These are phyloP conservation scores for Auricularia auricula-judae DNA, from an alignment of 768 basidiomycete species.

Conservation along the genomic window DNA sequence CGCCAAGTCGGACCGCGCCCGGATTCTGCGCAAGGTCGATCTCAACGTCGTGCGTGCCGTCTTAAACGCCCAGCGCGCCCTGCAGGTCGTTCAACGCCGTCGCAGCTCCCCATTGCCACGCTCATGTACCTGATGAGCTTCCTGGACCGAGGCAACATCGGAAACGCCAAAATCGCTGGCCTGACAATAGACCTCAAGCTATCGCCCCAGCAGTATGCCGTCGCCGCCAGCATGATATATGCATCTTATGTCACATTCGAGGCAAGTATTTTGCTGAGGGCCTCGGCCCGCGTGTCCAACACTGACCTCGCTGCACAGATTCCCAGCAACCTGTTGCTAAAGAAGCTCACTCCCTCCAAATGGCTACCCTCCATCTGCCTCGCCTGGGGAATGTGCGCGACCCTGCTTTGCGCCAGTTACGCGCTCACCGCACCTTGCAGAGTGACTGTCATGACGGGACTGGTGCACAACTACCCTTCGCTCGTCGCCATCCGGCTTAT, in stretches of 20 bases:
- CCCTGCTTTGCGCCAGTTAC: neutral
- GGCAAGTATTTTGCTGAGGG: slow-evolving; percentile 9
- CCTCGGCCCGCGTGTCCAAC: neutral
- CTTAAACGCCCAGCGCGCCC: neutral
- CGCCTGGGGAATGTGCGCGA: slow-evolving; percentile 9
- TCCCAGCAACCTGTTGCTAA: slow-evolving; percentile 12
- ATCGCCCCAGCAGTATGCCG: neutral
- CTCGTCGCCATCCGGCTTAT: neutral
- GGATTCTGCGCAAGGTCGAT: neutral
- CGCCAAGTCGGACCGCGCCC: neutral
- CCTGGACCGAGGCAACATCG: slow-evolving; percentile 38
- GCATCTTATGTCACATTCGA: slow-evolving; percentile 18
- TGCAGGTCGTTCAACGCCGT: neutral
- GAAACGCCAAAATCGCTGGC: slow-evolving; percentile 41
- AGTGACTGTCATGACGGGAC: neutral
- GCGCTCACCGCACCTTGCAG: neutral
- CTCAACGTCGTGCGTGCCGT: neutral
- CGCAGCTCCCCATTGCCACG: neutral
- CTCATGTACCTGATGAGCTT: slow-evolving; percentile 38
- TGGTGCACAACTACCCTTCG: neutral
- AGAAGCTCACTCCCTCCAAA: slow-evolving; percentile 10
- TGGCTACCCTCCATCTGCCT: slow-evolving; percentile 15
- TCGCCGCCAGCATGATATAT: slow-evolving; percentile 14
- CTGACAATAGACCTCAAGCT: slow-evolving; percentile 10
- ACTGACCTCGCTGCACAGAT: slow-evolving; percentile 2